Conservation (phyloP, 106 monocot species). For the Chionographis japonica region DNA sequence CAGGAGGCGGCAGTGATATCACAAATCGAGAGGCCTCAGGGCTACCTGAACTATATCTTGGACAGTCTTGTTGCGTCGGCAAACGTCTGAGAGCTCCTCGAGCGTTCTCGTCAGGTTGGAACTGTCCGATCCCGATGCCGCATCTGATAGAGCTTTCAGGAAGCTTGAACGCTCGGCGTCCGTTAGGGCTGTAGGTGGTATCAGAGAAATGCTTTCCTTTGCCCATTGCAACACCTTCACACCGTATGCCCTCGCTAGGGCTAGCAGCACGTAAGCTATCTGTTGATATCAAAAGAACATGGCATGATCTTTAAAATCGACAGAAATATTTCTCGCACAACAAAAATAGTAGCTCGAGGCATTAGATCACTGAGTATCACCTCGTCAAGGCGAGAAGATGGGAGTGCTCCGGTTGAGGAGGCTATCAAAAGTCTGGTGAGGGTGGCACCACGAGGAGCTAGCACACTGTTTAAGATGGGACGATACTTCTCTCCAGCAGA, state of each 20-base stretch:
- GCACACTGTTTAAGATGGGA: conserved; percentile 39
- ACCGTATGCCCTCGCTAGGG: conserved; percentile 63
- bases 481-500: conserved; percentile 63
- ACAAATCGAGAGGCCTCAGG: conserved; percentile 78
- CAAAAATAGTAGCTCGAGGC: no score
- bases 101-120: conserved; percentile 41
- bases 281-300: conserved; percentile 7
- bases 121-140: conserved; percentile 45
- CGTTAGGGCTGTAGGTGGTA: conserved; percentile 75
- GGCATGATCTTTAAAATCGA: not conserved
- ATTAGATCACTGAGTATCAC: conserved; percentile 14
- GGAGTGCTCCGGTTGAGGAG: conserved; percentile 83
- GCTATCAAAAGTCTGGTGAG: conserved; percentile 90
- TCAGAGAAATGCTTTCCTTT: conserved; percentile 56
- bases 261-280: conserved; percentile 70
- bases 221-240: conserved; percentile 65
- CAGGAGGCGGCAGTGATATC: conserved; percentile 42
- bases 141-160: conserved; percentile 55
- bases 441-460: conserved; percentile 69
- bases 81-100: conserved; percentile 89
- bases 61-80: conserved; percentile 73
- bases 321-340: no score
- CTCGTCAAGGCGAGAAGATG: conserved; percentile 79
- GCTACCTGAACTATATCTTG: conserved; percentile 93
- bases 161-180: conserved; percentile 67